Percentiles rank a stretch among this genome's conserved stretches.
Conservation (phyloP, 768 basidiomycete genomes). For the Melanogaster broomeanus region DNA sequence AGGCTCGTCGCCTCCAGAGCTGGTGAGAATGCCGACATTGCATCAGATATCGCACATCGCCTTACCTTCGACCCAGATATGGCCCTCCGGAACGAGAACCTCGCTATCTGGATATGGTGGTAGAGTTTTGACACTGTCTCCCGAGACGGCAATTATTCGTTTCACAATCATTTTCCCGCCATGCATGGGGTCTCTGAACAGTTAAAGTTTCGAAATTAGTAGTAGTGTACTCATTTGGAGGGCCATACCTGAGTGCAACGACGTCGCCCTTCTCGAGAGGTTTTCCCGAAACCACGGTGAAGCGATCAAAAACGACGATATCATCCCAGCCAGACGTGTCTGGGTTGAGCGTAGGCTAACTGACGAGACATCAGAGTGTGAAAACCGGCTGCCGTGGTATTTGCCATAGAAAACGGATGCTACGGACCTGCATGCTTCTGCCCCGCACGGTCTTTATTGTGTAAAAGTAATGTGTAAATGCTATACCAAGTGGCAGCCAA, state of each 20-base stretch:
- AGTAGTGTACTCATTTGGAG: neutral
- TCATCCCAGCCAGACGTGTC: slow-evolving; percentile 63
- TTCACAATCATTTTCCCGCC: slow-evolving; percentile 59
- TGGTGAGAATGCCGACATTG: neutral
- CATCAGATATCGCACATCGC: neutral
- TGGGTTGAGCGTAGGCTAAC: slow-evolving; percentile 73
- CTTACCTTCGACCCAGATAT: slow-evolving; percentile 77
- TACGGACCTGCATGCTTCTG: slow-evolving; percentile 71
- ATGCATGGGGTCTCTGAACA: slow-evolving; percentile 58
- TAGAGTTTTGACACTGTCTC: slow-evolving; percentile 65
- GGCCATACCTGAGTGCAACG: slow-evolving; percentile 56
- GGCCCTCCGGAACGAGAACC: slow-evolving; percentile 58
- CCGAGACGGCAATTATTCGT: slow-evolving; percentile 62
- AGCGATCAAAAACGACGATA: slow-evolving; percentile 62
- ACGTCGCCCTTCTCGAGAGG: slow-evolving; percentile 60
- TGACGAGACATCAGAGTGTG: slow-evolving; percentile 30
- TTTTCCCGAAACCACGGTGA: slow-evolving; percentile 36
- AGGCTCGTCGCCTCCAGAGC: slow-evolving; percentile 57
- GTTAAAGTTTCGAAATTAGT: neutral
- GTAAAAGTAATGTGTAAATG: slow-evolving; percentile 51
- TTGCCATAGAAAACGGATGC: neutral
- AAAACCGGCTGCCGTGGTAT: neutral
- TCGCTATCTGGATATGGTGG: slow-evolving; percentile 62
- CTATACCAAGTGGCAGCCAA: slow-evolving; percentile 58
- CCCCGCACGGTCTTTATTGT: slow-evolving; percentile 57